Evolutionary conservation across 169 alveolate genomes (phyloP).

Genomic region (Amoebophrya sp.): DNA sequence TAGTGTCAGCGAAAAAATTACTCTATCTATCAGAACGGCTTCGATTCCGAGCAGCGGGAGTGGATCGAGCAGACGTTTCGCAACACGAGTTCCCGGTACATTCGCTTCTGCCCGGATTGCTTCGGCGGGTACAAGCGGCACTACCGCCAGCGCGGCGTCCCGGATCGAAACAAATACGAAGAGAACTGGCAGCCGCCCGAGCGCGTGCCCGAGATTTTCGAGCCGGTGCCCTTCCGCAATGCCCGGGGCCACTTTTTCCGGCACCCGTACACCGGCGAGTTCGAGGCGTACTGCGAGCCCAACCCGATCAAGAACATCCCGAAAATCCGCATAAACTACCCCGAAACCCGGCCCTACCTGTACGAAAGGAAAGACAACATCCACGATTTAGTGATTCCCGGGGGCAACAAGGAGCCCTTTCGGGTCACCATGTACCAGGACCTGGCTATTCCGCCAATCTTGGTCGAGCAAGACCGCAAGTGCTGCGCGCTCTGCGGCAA

Average conservation of each 20-base stretch:
- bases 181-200: not conserved
- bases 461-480: constrained; percentile 22
- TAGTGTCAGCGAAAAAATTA: too few species aligned
- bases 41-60: not conserved
- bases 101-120: not conserved
- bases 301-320: not conserved
- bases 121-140: not conserved
- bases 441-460: not conserved
- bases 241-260: not conserved
- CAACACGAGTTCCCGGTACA: not conserved
- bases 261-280: not conserved
- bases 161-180: not conserved
- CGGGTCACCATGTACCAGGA: not conserved
- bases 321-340: not conserved
- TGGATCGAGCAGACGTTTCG: not conserved
- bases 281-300: not conserved
- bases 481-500: not conserved
- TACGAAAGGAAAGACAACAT: not conserved
- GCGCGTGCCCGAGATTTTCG: not conserved
- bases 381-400: not conserved
- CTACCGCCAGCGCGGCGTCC: not conserved
- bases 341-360: not conserved
- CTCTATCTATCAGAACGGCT: not conserved
- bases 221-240: not conserved
- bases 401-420: not conserved